These are phyloP conservation scores for Limtongia smithiae DNA, from an alignment of 805 yeast genomes.

Conservation along the genomic window DNA sequence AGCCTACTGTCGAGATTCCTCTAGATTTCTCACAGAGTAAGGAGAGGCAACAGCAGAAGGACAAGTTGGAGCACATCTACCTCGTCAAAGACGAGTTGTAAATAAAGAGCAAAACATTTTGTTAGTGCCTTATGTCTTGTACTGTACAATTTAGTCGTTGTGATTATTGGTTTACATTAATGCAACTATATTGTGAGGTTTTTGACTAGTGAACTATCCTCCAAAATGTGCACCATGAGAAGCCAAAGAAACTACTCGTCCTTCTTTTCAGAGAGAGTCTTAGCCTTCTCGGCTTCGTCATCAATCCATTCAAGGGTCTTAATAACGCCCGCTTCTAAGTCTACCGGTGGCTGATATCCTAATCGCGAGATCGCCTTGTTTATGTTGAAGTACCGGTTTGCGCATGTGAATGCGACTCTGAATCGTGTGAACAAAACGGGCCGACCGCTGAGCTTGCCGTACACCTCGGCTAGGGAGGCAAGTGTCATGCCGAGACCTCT, in stretches of 20 bases:
- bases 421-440: conserved; percentile 95
- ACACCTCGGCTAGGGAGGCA: conserved; percentile 76
- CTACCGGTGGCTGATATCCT: conserved; percentile 78
- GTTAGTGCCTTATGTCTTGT: not conserved
- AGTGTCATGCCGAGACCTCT: conserved; percentile 74
- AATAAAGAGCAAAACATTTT: not conserved
- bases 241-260: not conserved
- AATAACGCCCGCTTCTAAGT: conserved; percentile 72
- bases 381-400: conserved; percentile 88
- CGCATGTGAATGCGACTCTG: conserved; percentile 88
- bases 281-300: conserved; percentile 30
- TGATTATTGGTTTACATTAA: not conserved
- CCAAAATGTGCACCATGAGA: no score
- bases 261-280: conserved; percentile 11
- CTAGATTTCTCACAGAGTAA: not conserved
- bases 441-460: conserved; percentile 66
- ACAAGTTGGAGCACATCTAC: conserved; percentile 23
- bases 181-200: no score
- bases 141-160: not conserved
- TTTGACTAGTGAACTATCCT: no score
- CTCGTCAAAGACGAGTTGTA: conserved; percentile 24
- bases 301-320: conserved; percentile 84
- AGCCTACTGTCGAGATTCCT: not conserved
- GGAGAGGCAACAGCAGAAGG: conserved; percentile 4
- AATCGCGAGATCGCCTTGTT: conserved; percentile 74